Base-by-base conservation (phyloP, 2,329 filamentous ascomycete genomes). In the Neofusicoccum kwambonambiense region DNA sequence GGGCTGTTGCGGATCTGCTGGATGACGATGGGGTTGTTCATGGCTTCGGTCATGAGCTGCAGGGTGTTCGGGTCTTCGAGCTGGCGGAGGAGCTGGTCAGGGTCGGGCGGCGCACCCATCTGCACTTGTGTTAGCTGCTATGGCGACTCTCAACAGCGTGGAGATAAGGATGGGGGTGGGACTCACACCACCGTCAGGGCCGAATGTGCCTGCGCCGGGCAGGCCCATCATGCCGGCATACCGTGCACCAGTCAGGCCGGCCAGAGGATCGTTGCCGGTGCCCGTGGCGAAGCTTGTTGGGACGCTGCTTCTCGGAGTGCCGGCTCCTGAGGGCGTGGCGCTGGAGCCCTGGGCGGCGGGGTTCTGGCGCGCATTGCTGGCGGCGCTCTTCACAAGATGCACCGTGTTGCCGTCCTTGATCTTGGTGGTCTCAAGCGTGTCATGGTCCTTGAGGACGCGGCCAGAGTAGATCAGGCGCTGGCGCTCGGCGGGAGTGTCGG, bases 381-480 rank as follows among this genome's bases (percentile, higher is more conserved):
- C 91, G 50, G 95, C 94, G 75, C 93, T 96, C 83, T 96, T 97
- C 73, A 99, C 95, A 72, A 99, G 86, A 78, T 99, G 95, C 71
- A 99, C 88, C 17, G 94, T 98, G 79, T 98, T 95, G 68, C 93
- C 93, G 69, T 92, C 85, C 84, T 97, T 97, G 79, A 99, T 93
- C 83, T 97, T 98, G 82, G 96, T 96, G 64, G 87, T 87, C 68
- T 85, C 87, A 49, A 99, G 82, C 0, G 90, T 89, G 72, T 99
- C 94, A 66, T 90, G 88, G 77, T 99, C 95, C 83, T 98, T 99
- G 81, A 99, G 88, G 67, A 99, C 94, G 67, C 94, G 90, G 62
- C 95, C 95, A 5, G 94, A 97, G 83, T 98, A 99, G 80, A 99
- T 99, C 68, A 99, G 84, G 67, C 95, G 91, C 81, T 98, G 94